phyloP scores from a whole-genome alignment of 768 basidiomycete species.

The Lactarius deliciosus region DNA sequence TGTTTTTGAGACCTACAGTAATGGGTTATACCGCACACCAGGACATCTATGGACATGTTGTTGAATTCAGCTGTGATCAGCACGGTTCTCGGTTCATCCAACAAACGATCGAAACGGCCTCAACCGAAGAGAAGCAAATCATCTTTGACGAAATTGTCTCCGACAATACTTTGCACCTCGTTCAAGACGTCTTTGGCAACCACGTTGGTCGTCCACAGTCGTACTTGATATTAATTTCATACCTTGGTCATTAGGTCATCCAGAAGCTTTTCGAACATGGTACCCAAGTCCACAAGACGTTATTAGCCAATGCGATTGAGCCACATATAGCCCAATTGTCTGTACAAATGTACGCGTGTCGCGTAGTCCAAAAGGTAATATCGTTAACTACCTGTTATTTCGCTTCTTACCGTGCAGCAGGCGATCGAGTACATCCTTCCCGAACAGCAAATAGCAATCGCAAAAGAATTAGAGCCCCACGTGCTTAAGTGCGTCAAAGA shows the following conservation, averaged over 20 bases:
- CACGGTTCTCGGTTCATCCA: conserved; percentile 99
- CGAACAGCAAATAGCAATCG: conserved; percentile 74
- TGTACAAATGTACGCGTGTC: conserved; percentile 93
- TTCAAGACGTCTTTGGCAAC: conserved; percentile 95
- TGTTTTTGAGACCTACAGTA: neutral
- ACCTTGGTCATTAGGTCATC: conserved; percentile 58
- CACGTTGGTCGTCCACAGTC: conserved; percentile 56
- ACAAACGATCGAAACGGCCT: conserved; percentile 73
- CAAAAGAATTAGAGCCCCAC: conserved; percentile 76
- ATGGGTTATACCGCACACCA: conserved; percentile 36
- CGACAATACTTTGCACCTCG: conserved; percentile 66
- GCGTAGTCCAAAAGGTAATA: conserved; percentile 87
- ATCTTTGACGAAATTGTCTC: conserved; percentile 90
- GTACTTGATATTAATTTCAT: conserved; percentile 13
- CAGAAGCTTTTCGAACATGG: conserved; percentile 94
- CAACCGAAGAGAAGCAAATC: conserved; percentile 72
- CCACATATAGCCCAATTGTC: conserved; percentile 74
- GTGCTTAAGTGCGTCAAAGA: conserved; percentile 87
- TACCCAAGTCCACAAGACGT: conserved; percentile 66
- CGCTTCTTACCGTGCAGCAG: conserved; percentile 41
- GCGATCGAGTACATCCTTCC: conserved; percentile 79
- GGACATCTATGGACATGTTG: conserved; percentile 84
- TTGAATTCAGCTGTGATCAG: conserved; percentile 93
- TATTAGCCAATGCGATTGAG: conserved; percentile 71
- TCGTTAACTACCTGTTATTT: conserved; percentile 13